These are phyloP conservation scores for Beauveria pseudobassiana DNA, from an alignment of 2,329 filamentous ascomycete genomes.

Conservation along the genomic window DNA sequence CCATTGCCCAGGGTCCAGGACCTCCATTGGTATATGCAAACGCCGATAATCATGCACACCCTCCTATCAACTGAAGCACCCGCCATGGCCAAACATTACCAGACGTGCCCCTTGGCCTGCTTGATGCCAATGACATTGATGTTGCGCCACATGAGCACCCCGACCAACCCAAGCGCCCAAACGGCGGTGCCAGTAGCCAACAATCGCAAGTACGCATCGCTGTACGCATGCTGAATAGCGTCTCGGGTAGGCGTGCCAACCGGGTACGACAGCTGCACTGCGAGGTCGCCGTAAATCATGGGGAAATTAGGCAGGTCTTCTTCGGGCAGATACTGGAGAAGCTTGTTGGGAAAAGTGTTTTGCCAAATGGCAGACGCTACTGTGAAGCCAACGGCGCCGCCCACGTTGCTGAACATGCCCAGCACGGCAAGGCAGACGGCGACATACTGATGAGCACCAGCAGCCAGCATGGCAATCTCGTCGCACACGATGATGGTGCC, in stretches of 20 bases:
- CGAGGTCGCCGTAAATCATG: slow-evolving; percentile 46
- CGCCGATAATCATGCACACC: neutral
- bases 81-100: slow-evolving; percentile 17
- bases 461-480: slow-evolving; percentile 19
- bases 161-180: slow-evolving; percentile 27
- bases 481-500: slow-evolving; percentile 22
- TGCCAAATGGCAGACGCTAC: slow-evolving; percentile 26
- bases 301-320: slow-evolving; percentile 28
- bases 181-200: slow-evolving; percentile 29
- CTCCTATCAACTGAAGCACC: neutral
- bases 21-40: neutral
- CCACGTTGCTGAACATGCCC: slow-evolving; percentile 20
- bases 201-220: slow-evolving; percentile 42
- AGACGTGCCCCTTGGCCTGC: slow-evolving; percentile 38
- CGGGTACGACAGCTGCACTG: slow-evolving; percentile 42
- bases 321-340: slow-evolving; percentile 43
- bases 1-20: too few species aligned
- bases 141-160: slow-evolving; percentile 39
- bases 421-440: slow-evolving; percentile 24
- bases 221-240: slow-evolving; percentile 53
- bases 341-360: slow-evolving; percentile 29
- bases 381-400: slow-evolving; percentile 22
- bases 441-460: slow-evolving; percentile 22
- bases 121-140: slow-evolving; percentile 40
- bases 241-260: slow-evolving; percentile 34